phyloP scores from a whole-genome alignment of 1,139 yeast species.

The Geotrichum candidum region DNA sequence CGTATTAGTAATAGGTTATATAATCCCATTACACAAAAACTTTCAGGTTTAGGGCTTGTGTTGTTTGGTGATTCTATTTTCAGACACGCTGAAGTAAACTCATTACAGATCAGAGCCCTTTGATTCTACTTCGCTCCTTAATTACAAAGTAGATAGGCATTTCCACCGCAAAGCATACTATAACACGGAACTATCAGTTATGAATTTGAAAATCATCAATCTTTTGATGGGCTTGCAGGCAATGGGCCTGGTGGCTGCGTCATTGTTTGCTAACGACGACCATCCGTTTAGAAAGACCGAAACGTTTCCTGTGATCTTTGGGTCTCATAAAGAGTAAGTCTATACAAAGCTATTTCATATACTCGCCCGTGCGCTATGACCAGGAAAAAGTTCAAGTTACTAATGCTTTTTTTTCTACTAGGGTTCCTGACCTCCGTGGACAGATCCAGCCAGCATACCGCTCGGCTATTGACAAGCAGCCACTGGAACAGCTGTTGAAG shows the following conservation, averaged over 20 bases:
- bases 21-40: no score
- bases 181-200: no score
- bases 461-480: constrained; percentile 4
- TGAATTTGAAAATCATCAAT: background rate
- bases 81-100: no score
- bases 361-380: background rate
- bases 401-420: constrained; percentile 3
- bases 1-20: no score
- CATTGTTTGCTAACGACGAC: constrained; percentile 3
- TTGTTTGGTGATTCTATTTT: no score
- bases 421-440: constrained; percentile 27
- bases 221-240: background rate
- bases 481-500: constrained; percentile 40
- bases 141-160: no score
- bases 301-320: constrained; percentile 26
- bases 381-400: background rate
- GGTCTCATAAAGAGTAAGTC: constrained; percentile 26
- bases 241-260: background rate
- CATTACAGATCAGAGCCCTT: no score
- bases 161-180: no score
- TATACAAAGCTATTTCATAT: background rate
- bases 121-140: no score
- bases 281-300: background rate
- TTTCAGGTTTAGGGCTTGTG: no score
- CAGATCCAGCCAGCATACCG: constrained; percentile 35